Base-by-base conservation (phyloP, 768 basidiomycete species). In the Kwoniella europaea region DNA sequence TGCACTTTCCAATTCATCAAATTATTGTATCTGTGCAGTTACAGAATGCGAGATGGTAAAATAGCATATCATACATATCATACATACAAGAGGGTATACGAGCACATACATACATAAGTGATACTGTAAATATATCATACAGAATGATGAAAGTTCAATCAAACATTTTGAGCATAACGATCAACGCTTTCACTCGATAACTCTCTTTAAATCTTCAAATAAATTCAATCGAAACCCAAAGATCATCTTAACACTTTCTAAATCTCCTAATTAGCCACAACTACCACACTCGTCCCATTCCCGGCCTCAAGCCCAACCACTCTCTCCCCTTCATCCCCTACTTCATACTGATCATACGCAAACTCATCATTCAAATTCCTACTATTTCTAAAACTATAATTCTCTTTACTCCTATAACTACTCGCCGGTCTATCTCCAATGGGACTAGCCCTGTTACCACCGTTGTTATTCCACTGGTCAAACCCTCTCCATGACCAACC, bases 401-500 rank as follows among this genome's bases (percentile, higher is more conserved):
- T 20, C n/a, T 24, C 54, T 55, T 22, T 55, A 55, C 54, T 24
- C 24, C 54, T 55, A 18, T 12, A 55, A 55, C 54, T 55, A 5
- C n/a, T 35, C 35, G 35, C 24, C 24, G 54, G 54, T 22, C 54
- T 55, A 20, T 55, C 24, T n/a, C 24, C 20, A 10, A 20, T 10
- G 27, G 18, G 54, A 44, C 58, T 67, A 6, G 7, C 13, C 29
- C 43, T 43, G 6, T 46, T 55, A 7, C 15, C 41, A 65, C n/a
- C 65, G 10, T 29, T 57, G 4, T 27, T 22, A 2, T 20, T 58
- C 22, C 35, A n/a, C 12, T 53, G 61, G 20, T 60, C 56, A 12
- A 56, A 56, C n/a, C 66, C 76, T 69, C 73, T 59, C 79, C 80
- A 77, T n/a, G 69, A 72, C 77, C 77, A 80, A n/a, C 76, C 74